Evolutionary conservation across 140 eudicot species (phyloP).

Genomic region (Senecio squalidus): DNA sequence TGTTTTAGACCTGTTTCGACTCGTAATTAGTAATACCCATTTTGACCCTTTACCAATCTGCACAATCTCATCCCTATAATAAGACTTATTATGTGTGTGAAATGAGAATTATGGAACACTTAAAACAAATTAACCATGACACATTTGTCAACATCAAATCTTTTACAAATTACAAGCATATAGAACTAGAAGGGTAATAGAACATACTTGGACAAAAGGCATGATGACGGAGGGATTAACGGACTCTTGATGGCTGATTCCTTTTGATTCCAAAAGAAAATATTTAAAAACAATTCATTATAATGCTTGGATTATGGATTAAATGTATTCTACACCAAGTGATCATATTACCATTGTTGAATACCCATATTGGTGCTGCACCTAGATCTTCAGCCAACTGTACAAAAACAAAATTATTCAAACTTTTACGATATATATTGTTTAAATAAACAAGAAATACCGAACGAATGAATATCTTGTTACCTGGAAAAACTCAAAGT

Average conservation of each 20-base stretch:
- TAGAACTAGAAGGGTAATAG: constrained; percentile 13
- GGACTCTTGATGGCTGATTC: constrained; percentile 77
- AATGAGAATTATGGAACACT: too few relatives aligned
- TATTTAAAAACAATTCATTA: not conserved
- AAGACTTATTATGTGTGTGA: too few relatives aligned
- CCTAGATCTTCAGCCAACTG: constrained; percentile 97
- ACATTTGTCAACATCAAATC: not conserved
- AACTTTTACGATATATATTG: constrained; percentile 3
- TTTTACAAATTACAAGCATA: constrained; percentile 9
- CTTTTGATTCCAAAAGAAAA: constrained; percentile 29
- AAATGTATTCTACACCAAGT: not conserved
- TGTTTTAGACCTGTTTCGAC: too few relatives aligned
- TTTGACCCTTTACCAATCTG: too few relatives aligned
- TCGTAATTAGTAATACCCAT: too few relatives aligned
- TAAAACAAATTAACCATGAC: too few relatives aligned
- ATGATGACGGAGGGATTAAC: constrained; percentile 58
- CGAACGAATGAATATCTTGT: not conserved
- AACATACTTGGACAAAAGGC: constrained; percentile 78
- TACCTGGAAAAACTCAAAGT: constrained; percentile 87
- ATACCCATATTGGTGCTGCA: constrained; percentile 90
- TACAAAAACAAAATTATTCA: constrained; percentile 12
- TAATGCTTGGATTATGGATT: not conserved
- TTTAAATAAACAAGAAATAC: not conserved
- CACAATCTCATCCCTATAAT: too few relatives aligned
- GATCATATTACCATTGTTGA: constrained; percentile 72